phyloP scores from a whole-genome alignment of 192 early-diverging fungal genomes.

The Coemansia sp. region DNA sequence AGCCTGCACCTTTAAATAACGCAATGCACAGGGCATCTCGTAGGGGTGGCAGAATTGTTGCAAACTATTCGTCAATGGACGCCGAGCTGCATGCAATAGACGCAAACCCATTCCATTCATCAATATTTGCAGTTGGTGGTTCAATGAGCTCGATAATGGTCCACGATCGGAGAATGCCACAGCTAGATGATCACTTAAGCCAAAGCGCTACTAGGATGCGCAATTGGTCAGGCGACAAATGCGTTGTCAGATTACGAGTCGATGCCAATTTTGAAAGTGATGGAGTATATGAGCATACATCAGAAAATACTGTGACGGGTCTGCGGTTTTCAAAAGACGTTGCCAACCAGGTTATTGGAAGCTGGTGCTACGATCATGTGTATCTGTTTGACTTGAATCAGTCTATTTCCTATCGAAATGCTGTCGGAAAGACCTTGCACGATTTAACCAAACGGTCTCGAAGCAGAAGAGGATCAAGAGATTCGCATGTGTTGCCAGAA shows the following conservation, averaged over 20 bases:
- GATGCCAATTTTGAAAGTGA: conserved; percentile 1
- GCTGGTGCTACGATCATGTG: conserved; percentile 59
- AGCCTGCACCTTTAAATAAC: conserved; percentile 12
- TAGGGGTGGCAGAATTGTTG: conserved; percentile 35
- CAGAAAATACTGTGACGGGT: conserved; percentile 41
- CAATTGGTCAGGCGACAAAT: conserved; percentile 33
- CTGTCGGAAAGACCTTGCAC: background rate
- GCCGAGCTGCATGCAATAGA: conserved; percentile 57
- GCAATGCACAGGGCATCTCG: background rate
- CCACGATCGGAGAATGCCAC: conserved; percentile 55
- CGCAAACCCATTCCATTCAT: conserved; percentile 49
- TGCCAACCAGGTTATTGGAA: conserved; percentile 54
- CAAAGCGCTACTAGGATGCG: background rate
- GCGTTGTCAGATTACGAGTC: conserved; percentile 39
- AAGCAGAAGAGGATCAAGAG: background rate
- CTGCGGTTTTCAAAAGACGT: conserved; percentile 42
- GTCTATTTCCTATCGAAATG: conserved; percentile 22
- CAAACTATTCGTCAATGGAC: conserved; percentile 50
- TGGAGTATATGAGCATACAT: conserved; percentile 15
- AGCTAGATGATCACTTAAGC: background rate
- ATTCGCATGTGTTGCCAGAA: background rate
- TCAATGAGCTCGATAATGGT: conserved; percentile 52
- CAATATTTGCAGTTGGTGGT: conserved; percentile 63
- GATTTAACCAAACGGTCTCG: conserved; percentile 2
- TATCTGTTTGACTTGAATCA: conserved; percentile 60